Evolutionary conservation across 768 basidiomycete genomes (phyloP).

Genomic region (Pulveroboletus sp.): DNA sequence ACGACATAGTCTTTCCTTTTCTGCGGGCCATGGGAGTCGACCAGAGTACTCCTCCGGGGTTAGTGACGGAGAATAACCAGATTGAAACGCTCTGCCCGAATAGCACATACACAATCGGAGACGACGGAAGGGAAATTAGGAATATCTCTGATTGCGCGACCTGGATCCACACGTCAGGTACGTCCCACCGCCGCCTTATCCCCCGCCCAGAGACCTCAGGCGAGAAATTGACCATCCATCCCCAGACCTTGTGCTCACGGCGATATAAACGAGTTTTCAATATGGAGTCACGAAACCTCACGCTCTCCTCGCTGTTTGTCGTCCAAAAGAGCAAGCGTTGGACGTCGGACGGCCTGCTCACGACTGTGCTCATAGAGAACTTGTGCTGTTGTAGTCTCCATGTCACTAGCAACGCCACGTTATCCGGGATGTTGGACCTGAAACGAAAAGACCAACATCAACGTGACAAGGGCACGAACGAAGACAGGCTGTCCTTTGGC

Average conservation of each 20-base stretch:
- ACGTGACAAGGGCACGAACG: constrained; percentile 18
- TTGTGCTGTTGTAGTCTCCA: constrained; percentile 6
- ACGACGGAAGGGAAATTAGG: constrained; percentile 2
- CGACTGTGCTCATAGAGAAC: constrained; percentile 13
- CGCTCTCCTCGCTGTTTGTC: constrained; percentile 21
- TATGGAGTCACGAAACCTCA: constrained; percentile 17
- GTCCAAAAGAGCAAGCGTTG: constrained; percentile 8
- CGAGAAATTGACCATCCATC: constrained; percentile 3
- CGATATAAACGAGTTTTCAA: constrained; percentile 6
- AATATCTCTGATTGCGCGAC: constrained; percentile 17
- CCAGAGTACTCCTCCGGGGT: constrained; percentile 9
- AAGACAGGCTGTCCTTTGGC: constrained; percentile 15
- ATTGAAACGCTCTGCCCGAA: constrained; percentile 16
- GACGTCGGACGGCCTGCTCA: constrained; percentile 17
- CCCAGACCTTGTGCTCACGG: constrained; percentile 5
- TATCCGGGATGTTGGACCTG: constrained; percentile 12
- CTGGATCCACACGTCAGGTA: constrained; percentile 1
- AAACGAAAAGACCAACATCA: constrained; percentile 8
- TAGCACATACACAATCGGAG: constrained; percentile 2
- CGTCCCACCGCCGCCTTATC: constrained; percentile 9
- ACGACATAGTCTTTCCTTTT: constrained; percentile 22
- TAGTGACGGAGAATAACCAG: constrained; percentile 11
- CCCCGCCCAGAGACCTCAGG: constrained; percentile 12
- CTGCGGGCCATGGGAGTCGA: constrained; percentile 15
- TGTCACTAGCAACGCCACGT: constrained; percentile 12